Conservation (phyloP, 495 filamentous ascomycete species). For the Xylaria telfairii region DNA sequence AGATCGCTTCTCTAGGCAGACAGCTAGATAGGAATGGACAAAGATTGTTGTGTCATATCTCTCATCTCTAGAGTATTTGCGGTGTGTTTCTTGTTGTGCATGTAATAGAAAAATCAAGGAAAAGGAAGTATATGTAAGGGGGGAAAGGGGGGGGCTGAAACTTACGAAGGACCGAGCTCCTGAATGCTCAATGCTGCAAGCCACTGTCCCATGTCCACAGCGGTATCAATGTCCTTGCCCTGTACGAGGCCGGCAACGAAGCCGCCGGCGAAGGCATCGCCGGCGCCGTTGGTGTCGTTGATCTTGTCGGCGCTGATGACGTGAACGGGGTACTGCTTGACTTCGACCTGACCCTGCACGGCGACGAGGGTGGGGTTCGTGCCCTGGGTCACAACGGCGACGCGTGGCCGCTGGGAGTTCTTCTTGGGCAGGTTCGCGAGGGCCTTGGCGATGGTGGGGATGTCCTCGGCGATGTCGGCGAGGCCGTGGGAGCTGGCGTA, state of each 20-base stretch:
- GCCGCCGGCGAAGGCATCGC: slow-evolving; percentile 95
- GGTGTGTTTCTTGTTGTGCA: neutral
- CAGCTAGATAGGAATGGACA: slow-evolving; percentile 22
- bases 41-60: slow-evolving; percentile 4
- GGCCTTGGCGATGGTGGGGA: slow-evolving; percentile 85
- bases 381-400: slow-evolving; percentile 93
- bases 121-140: neutral
- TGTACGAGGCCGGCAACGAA: slow-evolving; percentile 88
- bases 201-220: slow-evolving; percentile 92
- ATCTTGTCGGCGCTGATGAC: slow-evolving; percentile 76
- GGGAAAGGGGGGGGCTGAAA: slow-evolving; percentile 37
- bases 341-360: slow-evolving; percentile 68
- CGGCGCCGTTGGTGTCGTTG: slow-evolving; percentile 94
- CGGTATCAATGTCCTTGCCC: slow-evolving; percentile 75
- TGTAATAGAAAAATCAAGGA: neutral
- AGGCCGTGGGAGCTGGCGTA: slow-evolving; percentile 83
- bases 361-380: slow-evolving; percentile 87
- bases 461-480: slow-evolving; percentile 66
- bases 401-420: slow-evolving; percentile 77
- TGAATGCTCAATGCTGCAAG: slow-evolving; percentile 88
- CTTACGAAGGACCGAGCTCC: slow-evolving; percentile 95
- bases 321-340: slow-evolving; percentile 81
- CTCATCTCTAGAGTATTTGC: neutral
- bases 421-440: slow-evolving; percentile 89
- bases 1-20: slow-evolving; percentile 20